phyloP scores from a whole-genome alignment of 345 rosid genomes.

The Camelina hispida region DNA sequence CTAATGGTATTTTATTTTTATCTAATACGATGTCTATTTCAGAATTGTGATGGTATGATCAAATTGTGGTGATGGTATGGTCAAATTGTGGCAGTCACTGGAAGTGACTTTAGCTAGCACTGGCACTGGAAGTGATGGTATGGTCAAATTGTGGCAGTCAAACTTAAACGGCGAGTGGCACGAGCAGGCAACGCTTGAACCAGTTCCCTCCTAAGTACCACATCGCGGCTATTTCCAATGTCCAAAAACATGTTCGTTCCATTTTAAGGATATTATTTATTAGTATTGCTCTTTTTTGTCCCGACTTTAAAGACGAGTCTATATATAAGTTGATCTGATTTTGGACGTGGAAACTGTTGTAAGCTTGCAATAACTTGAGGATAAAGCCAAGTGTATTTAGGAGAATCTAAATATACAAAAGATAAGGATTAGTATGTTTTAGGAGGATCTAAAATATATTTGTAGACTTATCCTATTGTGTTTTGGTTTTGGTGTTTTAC shows the following conservation, averaged over 20 bases:
- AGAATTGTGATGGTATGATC: too few relatives aligned
- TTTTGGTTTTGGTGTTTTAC: too few relatives aligned
- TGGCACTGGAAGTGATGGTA: constrained; percentile 80
- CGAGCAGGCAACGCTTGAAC: constrained; percentile 73
- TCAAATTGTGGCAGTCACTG: too few relatives aligned
- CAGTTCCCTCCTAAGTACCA: constrained; percentile 49
- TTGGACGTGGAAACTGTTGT: background rate
- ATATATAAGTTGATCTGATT: background rate
- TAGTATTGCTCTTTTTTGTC: background rate
- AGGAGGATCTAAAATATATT: too few relatives aligned
- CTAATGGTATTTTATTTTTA: too few relatives aligned
- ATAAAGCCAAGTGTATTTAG: too few relatives aligned
- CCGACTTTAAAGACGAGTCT: constrained; percentile 10
- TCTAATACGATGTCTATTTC: too few relatives aligned
- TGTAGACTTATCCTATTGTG: too few relatives aligned
- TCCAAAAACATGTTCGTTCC: background rate
- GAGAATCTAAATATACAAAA: too few relatives aligned
- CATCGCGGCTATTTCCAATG: background rate
- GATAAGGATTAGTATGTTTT: too few relatives aligned
- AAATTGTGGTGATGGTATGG: too few relatives aligned
- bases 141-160: constrained; percentile 85
- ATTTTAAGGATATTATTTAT: background rate
- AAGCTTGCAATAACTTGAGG: too few relatives aligned
- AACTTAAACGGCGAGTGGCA: constrained; percentile 91
- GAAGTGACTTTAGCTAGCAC: constrained; percentile 90